Conservation (phyloP, 2,329 filamentous ascomycete species). For the Claviceps fusiformis region DNA sequence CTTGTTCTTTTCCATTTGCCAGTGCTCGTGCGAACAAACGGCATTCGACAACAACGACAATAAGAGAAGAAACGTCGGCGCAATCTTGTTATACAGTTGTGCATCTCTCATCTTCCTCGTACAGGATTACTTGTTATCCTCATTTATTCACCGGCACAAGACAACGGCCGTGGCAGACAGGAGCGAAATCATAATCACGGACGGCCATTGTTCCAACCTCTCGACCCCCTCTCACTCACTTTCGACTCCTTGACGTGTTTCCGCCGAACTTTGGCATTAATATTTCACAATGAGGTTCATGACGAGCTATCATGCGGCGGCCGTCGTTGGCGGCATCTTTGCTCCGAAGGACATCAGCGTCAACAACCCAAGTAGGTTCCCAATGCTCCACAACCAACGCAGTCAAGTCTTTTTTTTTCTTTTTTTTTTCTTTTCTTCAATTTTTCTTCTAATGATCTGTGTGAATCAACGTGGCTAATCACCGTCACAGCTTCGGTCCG, state of each 20-base stretch:
- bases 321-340: constrained; percentile 14
- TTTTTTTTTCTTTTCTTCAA: too few relatives aligned
- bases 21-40: neutral
- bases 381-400: neutral
- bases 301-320: constrained; percentile 12
- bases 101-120: too few relatives aligned
- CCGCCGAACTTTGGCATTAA: neutral
- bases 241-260: too few relatives aligned
- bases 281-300: constrained; percentile 11
- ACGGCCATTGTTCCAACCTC: neutral
- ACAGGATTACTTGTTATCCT: too few relatives aligned
- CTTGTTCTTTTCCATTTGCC: neutral
- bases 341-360: constrained; percentile 28
- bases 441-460: neutral
- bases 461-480: neutral
- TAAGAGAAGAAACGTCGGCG: neutral
- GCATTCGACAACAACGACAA: neutral
- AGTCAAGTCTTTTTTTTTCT: too few relatives aligned
- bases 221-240: neutral
- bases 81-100: neutral
- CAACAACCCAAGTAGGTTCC: constrained; percentile 18
- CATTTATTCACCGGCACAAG: too few relatives aligned
- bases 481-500: constrained; percentile 43
- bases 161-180: too few relatives aligned
- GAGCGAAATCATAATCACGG: too few relatives aligned